Percentiles rank a stretch among this genome's conserved stretches.
phyloP scores from a whole-genome alignment of 306 rosid species.

The Cucurbita pepo region DNA sequence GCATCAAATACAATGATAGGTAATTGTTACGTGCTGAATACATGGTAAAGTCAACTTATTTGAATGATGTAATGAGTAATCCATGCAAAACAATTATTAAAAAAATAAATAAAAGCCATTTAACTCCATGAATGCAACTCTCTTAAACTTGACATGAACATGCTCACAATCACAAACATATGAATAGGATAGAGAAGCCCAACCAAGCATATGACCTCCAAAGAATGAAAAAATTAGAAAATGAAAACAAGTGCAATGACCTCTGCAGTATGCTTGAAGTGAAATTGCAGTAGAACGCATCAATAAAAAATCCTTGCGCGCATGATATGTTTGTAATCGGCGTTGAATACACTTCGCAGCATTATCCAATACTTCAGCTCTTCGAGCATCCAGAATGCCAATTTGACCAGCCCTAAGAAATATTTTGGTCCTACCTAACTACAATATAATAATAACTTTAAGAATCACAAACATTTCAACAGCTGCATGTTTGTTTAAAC shows the following conservation, averaged over 20 bases:
- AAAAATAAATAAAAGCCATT: not conserved
- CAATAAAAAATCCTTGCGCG: conserved; percentile 49
- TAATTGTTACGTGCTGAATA: not conserved
- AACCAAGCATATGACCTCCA: not conserved
- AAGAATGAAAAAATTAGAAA: not conserved
- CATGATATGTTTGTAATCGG: conserved; percentile 45
- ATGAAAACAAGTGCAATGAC: conserved; percentile 22
- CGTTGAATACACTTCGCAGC: conserved; percentile 71
- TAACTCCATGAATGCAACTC: not conserved
- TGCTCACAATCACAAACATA: not conserved
- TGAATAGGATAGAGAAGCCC: not conserved
- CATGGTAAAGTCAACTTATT: not conserved
- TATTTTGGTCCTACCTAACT: conserved; percentile 90
- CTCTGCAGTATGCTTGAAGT: conserved; percentile 81
- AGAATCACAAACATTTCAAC: not conserved
- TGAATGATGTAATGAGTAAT: not conserved
- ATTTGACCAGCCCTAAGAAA: conserved; percentile 97
- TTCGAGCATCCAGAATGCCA: conserved; percentile 72
- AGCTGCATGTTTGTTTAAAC: not conserved
- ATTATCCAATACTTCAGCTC: conserved; percentile 77
- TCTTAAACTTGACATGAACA: not conserved
- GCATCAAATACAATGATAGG: not conserved
- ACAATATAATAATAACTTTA: not conserved
- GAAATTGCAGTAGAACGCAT: conserved; percentile 41
- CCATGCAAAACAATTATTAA: not conserved